Evolutionary conservation across 306 rosid species (phyloP), one percentile per base, ranked within the genome.

Genomic region (Inga laurina): DNA sequence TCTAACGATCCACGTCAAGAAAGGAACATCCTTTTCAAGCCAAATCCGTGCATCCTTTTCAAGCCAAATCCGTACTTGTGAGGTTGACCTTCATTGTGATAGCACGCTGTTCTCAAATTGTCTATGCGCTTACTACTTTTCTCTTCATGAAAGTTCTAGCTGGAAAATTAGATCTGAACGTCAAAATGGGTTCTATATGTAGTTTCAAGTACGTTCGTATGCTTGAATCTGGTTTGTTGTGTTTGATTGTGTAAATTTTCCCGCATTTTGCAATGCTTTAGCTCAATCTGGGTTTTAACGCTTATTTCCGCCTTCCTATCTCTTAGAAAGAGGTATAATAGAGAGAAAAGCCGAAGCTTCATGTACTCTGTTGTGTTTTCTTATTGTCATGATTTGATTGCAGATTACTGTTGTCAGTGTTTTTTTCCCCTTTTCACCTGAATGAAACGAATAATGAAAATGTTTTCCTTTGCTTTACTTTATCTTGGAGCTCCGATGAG

Each of bases 111-210:
- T 27, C 46, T 69, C 82, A 43, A 68, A 56, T 82, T 65, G 10
- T 77, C 18, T 62, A 4, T 27, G 71, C 44, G 21, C n/a, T 48
- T 52, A 30, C 32, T 18, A 2, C 35, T 45, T 78, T 46, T 46
- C 34, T 76, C 80, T 18, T 66, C 32, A 46, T 59, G 82, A 48
- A 30, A 24, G 27, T 57, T 68, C 10, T 46, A 66, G 18, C 48
- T 75, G 72, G n/a, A 32, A 79, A 79, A 30, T 72, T 79, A 76
- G 91, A 92, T 88, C 90, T 78, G 57, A 10, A 16, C 46, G 71
- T 44, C 37, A 37, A n/a, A 65, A 62, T 52, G n/a, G 57, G 54
- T 77, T 65, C 7, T 16, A 16, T 77, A 8, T 44, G 15, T 67
- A 10, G 41, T 81, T 57, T 21, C 76, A 19, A 71, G 74, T 44